Evolutionary conservation across 345 rosid genomes (phyloP).

Genomic region (Salix brachista): DNA sequence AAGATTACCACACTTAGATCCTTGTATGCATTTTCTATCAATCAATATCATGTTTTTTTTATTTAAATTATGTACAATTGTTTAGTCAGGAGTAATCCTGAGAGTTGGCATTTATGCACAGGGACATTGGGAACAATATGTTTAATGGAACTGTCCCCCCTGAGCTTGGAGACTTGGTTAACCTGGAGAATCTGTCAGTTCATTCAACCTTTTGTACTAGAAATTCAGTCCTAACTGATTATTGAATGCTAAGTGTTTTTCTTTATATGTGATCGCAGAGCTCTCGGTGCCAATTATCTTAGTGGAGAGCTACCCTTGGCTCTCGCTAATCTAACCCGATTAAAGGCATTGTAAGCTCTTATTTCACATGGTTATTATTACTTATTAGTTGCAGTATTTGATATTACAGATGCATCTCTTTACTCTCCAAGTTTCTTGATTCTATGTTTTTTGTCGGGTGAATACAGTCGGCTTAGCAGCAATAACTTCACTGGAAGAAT

Average conservation of each 20-base stretch:
- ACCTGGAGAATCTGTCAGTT: constrained; percentile 45
- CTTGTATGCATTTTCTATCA: constrained; percentile 26
- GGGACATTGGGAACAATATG: constrained; percentile 3
- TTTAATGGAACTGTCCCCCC: constrained; percentile 46
- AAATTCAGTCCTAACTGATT: not conserved
- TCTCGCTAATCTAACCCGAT: no score
- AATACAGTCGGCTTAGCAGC: no score
- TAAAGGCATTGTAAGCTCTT: no score
- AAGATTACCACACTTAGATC: constrained; percentile 21
- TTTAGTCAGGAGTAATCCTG: not conserved
- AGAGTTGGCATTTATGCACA: not conserved
- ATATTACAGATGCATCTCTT: no score
- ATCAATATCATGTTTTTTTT: not conserved
- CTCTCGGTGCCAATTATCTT: no score
- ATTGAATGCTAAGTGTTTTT: no score
- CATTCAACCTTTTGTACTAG: not conserved
- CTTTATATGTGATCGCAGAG: no score
- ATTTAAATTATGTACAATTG: not conserved
- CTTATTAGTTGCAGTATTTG: not conserved
- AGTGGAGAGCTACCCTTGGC: no score
- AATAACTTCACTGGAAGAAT: no score
- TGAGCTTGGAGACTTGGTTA: constrained; percentile 39
- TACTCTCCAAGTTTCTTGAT: no score
- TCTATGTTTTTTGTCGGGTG: no score
- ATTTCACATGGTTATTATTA: no score